Evolutionary conservation across 805 yeast species (phyloP).

Genomic region (Zygosaccharomyces kombuchaensis): DNA sequence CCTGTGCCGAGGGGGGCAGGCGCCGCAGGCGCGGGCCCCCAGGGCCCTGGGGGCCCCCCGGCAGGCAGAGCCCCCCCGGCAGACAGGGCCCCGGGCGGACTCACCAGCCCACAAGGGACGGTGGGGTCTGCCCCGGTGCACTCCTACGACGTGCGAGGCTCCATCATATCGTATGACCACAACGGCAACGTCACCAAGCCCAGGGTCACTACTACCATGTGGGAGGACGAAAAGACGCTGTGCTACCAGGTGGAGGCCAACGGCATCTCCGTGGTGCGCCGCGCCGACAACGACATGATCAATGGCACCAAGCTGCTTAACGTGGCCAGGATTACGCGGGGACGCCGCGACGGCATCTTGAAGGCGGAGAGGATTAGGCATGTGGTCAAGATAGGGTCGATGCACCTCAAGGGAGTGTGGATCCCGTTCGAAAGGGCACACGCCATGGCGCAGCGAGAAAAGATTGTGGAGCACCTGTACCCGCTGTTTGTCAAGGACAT

Average conservation of each 20-base stretch:
- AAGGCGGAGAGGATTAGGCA: slow-evolving; percentile 73
- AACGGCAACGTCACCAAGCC: slow-evolving; percentile 37
- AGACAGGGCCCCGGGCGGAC: too few species aligned
- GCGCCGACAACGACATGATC: slow-evolving; percentile 82
- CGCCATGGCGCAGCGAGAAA: slow-evolving; percentile 76
- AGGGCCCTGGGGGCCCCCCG: too few species aligned
- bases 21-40: background rate
- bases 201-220: slow-evolving; percentile 75
- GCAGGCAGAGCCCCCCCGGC: too few species aligned
- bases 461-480: slow-evolving; percentile 60
- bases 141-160: slow-evolving; percentile 10
- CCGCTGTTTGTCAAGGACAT: slow-evolving; percentile 74
- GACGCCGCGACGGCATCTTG: slow-evolving; percentile 78
- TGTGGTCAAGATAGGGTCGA: slow-evolving; percentile 80
- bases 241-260: slow-evolving; percentile 85
- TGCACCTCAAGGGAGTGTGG: slow-evolving; percentile 90
- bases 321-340: slow-evolving; percentile 84
- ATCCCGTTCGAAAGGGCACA: slow-evolving; percentile 80
- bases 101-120: background rate
- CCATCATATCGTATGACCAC: slow-evolving; percentile 7
- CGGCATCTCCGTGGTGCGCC: slow-evolving; percentile 72
- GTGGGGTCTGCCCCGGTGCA: slow-evolving; percentile 8
- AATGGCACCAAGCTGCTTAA: slow-evolving; percentile 80
- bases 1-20: too few species aligned
- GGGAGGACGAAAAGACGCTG: slow-evolving; percentile 84